Evolutionary conservation across 345 rosid genomes (phyloP).

Genomic region (Syzygium jambos): DNA sequence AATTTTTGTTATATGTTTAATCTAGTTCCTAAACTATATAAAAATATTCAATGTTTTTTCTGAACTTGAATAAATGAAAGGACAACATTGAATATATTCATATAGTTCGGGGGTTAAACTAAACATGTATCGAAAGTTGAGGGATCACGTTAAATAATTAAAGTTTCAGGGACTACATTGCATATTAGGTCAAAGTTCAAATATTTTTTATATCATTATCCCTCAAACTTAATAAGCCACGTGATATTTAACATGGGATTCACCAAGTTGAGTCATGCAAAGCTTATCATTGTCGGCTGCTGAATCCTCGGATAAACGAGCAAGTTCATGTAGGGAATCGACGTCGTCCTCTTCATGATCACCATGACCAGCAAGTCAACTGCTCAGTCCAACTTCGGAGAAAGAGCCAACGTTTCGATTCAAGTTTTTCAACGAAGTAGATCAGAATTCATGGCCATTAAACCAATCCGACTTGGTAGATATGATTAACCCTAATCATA

Average conservation of each 20-base stretch:
- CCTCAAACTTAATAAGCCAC: no score
- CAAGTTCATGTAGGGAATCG: not conserved
- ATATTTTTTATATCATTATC: no score
- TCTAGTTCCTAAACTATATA: no score
- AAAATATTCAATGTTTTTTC: no score
- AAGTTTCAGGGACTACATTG: no score
- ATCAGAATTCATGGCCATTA: not conserved
- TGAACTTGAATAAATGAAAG: no score
- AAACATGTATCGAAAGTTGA: no score
- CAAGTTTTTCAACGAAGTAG: not conserved
- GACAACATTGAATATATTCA: no score
- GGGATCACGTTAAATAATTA: no score
- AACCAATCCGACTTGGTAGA: not conserved
- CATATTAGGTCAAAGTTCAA: no score
- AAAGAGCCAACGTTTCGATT: not conserved
- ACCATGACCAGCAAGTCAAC: not conserved
- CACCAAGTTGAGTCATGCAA: not conserved
- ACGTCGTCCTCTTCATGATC: not conserved
- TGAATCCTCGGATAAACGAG: not conserved
- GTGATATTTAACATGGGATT: not conserved
- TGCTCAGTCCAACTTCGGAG: not conserved
- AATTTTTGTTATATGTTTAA: no score
- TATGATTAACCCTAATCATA: not conserved
- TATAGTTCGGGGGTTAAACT: no score
- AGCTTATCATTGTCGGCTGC: not conserved